Evolutionary conservation across 2,329 filamentous ascomycete genomes (phyloP).

Genomic region (Massarina eburnea): DNA sequence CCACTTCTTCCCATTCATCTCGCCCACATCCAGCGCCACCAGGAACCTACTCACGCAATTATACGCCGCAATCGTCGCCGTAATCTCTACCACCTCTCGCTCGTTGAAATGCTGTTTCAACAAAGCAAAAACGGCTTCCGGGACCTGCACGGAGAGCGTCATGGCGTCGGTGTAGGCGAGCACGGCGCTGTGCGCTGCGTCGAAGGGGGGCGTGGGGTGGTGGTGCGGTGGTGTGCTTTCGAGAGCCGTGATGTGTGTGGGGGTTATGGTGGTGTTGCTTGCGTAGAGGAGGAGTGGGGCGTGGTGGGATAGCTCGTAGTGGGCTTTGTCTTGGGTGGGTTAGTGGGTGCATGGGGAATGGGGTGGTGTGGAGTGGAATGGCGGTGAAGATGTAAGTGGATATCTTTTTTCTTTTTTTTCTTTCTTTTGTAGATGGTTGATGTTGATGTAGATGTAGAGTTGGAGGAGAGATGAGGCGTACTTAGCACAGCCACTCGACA

Average conservation of each 20-base stretch:
- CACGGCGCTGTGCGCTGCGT: constrained; percentile 63
- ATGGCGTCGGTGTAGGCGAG: constrained; percentile 79
- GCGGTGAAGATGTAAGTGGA: too few relatives aligned
- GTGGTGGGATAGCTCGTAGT: constrained; percentile 85
- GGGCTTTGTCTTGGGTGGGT: constrained; percentile 63
- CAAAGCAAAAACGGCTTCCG: constrained; percentile 65
- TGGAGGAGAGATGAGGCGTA: neutral
- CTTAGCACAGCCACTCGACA: constrained; percentile 76
- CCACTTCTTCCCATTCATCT: constrained; percentile 43
- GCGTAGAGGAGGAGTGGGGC: constrained; percentile 60
- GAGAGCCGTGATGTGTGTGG: constrained; percentile 30
- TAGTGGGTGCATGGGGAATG: constrained; percentile 73
- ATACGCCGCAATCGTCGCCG: constrained; percentile 75
- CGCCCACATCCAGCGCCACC: constrained; percentile 71
- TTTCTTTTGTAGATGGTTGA: too few relatives aligned
- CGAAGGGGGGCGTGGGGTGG: constrained; percentile 47
- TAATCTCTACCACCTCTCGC: constrained; percentile 76
- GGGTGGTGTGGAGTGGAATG: too few relatives aligned
- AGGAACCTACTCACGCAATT: constrained; percentile 84
- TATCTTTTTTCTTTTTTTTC: too few relatives aligned
- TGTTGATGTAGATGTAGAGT: too few relatives aligned
- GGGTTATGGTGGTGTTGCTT: constrained; percentile 39
- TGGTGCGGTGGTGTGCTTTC: constrained; percentile 13
- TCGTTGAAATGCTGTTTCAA: constrained; percentile 66
- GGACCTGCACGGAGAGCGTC: constrained; percentile 72